Conservation (phyloP, 2,329 filamentous ascomycete species). For the Verticillium klebahnii region DNA sequence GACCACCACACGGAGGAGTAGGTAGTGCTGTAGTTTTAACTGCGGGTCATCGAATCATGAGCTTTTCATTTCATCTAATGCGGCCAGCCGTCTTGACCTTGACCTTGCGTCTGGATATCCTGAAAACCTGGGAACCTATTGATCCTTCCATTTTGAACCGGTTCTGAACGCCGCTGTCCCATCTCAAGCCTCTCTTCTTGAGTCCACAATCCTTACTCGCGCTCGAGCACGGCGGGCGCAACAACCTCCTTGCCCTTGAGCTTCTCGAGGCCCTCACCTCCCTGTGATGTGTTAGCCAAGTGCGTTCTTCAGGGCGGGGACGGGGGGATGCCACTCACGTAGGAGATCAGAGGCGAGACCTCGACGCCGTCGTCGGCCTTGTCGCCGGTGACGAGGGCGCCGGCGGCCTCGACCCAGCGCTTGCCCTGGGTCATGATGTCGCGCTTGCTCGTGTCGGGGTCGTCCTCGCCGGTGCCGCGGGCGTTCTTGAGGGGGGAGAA, state of each 20-base stretch:
- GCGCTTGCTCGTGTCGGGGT: conserved; percentile 84
- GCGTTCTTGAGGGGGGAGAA: conserved; percentile 97
- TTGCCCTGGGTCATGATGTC: conserved; percentile 89
- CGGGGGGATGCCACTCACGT: conserved; percentile 59
- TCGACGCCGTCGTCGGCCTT: conserved; percentile 67
- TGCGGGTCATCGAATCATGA: background rate
- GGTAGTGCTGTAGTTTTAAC: background rate
- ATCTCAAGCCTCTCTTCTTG: background rate
- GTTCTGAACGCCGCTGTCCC: background rate
- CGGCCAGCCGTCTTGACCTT: background rate
- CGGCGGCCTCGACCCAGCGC: conserved; percentile 78
- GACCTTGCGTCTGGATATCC: too few species aligned
- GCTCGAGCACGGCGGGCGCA: conserved; percentile 48
- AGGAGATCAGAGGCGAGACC: conserved; percentile 89
- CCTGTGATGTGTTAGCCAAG: conserved; percentile 31
- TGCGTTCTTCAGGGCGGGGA: background rate
- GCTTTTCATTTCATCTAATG: background rate
- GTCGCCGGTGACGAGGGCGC: conserved; percentile 67
- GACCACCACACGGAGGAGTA: conserved; percentile 17
- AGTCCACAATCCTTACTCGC: conserved; percentile 23
- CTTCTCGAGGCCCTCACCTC: conserved; percentile 58
- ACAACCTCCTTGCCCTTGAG: conserved; percentile 48
- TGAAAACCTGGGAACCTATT: too few species aligned
- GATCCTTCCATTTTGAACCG: background rate
- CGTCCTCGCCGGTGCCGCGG: conserved; percentile 80